Percentiles rank a stretch among this genome's conserved stretches.
These are phyloP conservation scores for Hypericum perforatum DNA, from an alignment of 345 rosid genomes.

Conservation along the genomic window DNA sequence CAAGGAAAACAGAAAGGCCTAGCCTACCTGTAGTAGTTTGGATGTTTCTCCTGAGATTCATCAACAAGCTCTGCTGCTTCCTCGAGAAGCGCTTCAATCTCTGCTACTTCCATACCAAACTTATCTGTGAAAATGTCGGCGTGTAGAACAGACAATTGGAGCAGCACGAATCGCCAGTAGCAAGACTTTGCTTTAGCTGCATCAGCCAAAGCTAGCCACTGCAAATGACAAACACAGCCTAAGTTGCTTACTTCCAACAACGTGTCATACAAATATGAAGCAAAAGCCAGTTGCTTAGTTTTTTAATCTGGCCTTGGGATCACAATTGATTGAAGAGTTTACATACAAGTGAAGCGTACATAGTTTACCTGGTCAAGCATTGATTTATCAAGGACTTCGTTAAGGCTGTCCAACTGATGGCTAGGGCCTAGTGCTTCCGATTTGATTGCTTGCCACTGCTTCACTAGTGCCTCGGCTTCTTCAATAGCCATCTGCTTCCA, in stretches of 20 bases:
- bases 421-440: slow-evolving; percentile 86
- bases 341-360: neutral
- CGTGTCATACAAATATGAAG: no score
- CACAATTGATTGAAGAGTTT: no score
- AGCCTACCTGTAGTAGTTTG: slow-evolving; percentile 75
- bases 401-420: slow-evolving; percentile 53
- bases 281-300: no score
- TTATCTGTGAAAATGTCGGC: slow-evolving; percentile 58
- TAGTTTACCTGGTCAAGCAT: slow-evolving; percentile 78
- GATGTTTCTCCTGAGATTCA: slow-evolving; percentile 56
- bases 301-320: no score
- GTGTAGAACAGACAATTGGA: slow-evolving; percentile 52
- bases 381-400: slow-evolving; percentile 73
- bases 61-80: slow-evolving; percentile 98
- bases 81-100: slow-evolving; percentile 71
- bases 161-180: slow-evolving; percentile 90
- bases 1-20: neutral
- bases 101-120: slow-evolving; percentile 50
- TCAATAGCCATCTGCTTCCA: slow-evolving; percentile 62
- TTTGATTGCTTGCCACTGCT: slow-evolving; percentile 83
- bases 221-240: slow-evolving; percentile 20
- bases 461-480: slow-evolving; percentile 86
- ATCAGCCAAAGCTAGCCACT: slow-evolving; percentile 87
- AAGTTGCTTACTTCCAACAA: neutral
- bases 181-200: slow-evolving; percentile 61